These are phyloP conservation scores for Penicillium sp. DNA, from an alignment of 2,329 filamentous ascomycete genomes.

Conservation along the genomic window DNA sequence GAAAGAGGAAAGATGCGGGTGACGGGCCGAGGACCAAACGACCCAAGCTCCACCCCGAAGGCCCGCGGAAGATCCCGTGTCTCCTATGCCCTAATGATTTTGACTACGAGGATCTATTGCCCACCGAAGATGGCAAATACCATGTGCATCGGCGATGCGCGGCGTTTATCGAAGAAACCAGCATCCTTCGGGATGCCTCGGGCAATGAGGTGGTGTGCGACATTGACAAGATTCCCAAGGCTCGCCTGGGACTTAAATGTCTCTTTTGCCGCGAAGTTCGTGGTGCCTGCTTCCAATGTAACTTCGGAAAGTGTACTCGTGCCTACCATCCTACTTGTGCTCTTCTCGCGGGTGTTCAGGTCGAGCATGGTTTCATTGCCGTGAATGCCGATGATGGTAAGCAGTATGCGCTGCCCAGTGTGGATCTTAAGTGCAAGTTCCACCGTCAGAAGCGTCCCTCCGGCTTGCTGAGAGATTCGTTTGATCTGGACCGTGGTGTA, in stretches of 20 bases:
- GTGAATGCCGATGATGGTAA: conserved; percentile 87
- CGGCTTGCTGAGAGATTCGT: conserved; percentile 65
- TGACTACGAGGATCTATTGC: conserved; percentile 74
- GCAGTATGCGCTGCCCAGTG: conserved; percentile 88
- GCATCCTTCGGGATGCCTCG: conserved; percentile 68
- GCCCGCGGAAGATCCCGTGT: conserved; percentile 75
- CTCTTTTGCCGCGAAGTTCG: conserved; percentile 91
- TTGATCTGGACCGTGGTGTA: conserved; percentile 71
- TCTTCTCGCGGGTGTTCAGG: conserved; percentile 84
- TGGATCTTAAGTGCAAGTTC: conserved; percentile 92
- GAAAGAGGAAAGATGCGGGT: conserved; percentile 68
- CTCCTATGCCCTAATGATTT: conserved; percentile 91
- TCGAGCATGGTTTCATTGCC: conserved; percentile 82
- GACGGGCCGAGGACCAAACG: conserved; percentile 70
- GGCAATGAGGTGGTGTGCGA: conserved; percentile 75
- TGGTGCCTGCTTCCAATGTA: conserved; percentile 97
- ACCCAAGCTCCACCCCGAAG: conserved; percentile 71
- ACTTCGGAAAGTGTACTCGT: conserved; percentile 87
- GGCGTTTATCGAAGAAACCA: conserved; percentile 88
- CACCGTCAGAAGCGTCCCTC: conserved; percentile 85
- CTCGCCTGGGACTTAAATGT: conserved; percentile 87
- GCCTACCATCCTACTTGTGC: conserved; percentile 96
- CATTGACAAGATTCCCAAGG: conserved; percentile 78
- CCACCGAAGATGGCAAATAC: conserved; percentile 82
- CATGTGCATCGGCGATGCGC: conserved; percentile 83